A percentile compares a stretch with the other conserved stretches of the same genome.
Evolutionary conservation across 805 yeast genomes (phyloP).

Genomic region (Brettanomyces nanus): DNA sequence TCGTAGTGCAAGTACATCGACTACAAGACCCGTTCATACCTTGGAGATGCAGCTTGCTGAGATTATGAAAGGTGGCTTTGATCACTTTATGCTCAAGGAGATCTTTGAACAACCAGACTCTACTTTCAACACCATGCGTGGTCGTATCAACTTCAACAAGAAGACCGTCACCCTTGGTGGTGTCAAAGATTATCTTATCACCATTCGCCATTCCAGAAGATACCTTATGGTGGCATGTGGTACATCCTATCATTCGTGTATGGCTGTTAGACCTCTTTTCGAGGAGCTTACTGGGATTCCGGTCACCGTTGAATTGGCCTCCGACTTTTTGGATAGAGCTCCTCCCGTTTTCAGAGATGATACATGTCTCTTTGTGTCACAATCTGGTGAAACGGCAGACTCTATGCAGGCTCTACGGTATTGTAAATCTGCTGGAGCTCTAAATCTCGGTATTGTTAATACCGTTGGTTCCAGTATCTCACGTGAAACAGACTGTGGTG

Average conservation of each 20-base stretch:
- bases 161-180: constrained; percentile 82
- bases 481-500: constrained; percentile 97
- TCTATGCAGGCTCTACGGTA: constrained; percentile 90
- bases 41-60: constrained; percentile 94
- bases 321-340: constrained; percentile 88
- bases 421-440: constrained; percentile 94
- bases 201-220: constrained; percentile 90
- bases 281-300: constrained; percentile 96
- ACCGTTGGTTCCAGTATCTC: constrained; percentile 96
- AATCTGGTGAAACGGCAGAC: constrained; percentile 98
- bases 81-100: constrained; percentile 98
- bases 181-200: constrained; percentile 70
- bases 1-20: constrained; percentile 79
- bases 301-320: constrained; percentile 85
- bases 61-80: constrained; percentile 95
- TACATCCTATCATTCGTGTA: constrained; percentile 96
- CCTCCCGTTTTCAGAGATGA: constrained; percentile 99
- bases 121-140: constrained; percentile 97
- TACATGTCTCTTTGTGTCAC: constrained; percentile 94
- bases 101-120: constrained; percentile 98
- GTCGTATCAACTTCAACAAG: constrained; percentile 89
- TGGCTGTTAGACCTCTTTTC: constrained; percentile 92
- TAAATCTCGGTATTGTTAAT: constrained; percentile 96
- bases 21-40: constrained; percentile 93
- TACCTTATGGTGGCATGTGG: constrained; percentile 99